Conservation (phyloP, 1,284 basidiomycete species). For the Omphalotus olearius region DNA sequence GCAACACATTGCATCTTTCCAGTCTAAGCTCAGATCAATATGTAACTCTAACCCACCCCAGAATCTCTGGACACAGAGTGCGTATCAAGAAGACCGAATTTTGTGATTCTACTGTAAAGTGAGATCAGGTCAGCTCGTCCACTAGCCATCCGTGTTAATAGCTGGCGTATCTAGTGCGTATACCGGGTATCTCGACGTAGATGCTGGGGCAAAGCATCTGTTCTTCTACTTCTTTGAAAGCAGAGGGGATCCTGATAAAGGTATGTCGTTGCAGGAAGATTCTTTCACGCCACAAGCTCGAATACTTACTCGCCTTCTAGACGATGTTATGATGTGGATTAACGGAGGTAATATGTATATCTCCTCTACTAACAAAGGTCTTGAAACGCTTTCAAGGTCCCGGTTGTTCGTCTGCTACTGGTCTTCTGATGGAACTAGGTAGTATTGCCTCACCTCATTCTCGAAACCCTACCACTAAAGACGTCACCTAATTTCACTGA, state of each 20-base stretch:
- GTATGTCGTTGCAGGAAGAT: conserved; percentile 19
- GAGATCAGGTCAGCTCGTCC: conserved; percentile 6
- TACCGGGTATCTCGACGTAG: conserved; percentile 62
- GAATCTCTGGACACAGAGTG: conserved; percentile 48
- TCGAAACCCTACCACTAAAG: neutral
- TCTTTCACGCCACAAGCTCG: neutral
- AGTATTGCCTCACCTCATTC: conserved; percentile 13
- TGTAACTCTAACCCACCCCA: conserved; percentile 40
- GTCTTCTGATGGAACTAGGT: conserved; percentile 69
- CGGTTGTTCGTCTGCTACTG: conserved; percentile 60
- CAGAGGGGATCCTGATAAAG: conserved; percentile 56
- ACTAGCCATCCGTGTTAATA: neutral
- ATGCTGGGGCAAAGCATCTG: conserved; percentile 39
- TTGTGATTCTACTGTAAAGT: conserved; percentile 67
- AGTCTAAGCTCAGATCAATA: conserved; percentile 34
- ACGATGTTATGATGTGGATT: conserved; percentile 72
- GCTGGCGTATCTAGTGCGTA: conserved; percentile 39
- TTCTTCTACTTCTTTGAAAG: conserved; percentile 90
- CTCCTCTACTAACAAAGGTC: conserved; percentile 12
- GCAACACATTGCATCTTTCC: conserved; percentile 18
- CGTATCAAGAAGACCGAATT: conserved; percentile 58
- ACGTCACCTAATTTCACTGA: neutral
- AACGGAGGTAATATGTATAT: conserved; percentile 45
- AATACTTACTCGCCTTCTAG: conserved; percentile 21
- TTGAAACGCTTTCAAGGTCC: conserved; percentile 37